Evolutionary conservation across 2,329 filamentous ascomycete genomes (phyloP).

Genomic region (Diaporthe caulivora): DNA sequence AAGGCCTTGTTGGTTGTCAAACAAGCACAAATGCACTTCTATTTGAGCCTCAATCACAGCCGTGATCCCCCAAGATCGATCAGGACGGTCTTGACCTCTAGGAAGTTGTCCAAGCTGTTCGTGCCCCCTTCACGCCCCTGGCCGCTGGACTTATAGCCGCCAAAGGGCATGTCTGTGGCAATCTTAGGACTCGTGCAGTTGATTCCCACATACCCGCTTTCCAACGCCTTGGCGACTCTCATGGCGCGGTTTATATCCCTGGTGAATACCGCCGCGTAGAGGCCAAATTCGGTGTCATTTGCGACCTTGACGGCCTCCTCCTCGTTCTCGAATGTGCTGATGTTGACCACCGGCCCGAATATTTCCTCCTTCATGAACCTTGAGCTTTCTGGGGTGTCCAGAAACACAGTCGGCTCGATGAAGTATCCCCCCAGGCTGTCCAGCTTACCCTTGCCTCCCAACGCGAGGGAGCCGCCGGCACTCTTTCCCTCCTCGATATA

Average conservation of each 20-base stretch:
- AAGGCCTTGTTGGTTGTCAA: neutral
- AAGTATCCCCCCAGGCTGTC: conserved; percentile 52
- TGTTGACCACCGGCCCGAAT: conserved; percentile 73
- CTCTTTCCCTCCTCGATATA: conserved; percentile 60
- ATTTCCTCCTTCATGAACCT: conserved; percentile 71
- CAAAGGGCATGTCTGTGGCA: conserved; percentile 56
- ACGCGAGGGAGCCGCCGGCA: conserved; percentile 48
- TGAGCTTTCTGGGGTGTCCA: conserved; percentile 55
- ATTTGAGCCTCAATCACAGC: conserved; percentile 1
- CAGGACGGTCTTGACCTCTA: conserved; percentile 50
- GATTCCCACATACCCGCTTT: conserved; percentile 72
- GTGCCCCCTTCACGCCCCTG: conserved; percentile 52
- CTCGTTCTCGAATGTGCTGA: conserved; percentile 69
- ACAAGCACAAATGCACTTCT: no score
- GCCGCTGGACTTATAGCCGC: conserved; percentile 57
- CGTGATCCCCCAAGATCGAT: conserved; percentile 45
- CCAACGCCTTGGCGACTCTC: conserved; percentile 62
- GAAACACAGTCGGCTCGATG: conserved; percentile 60
- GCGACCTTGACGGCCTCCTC: conserved; percentile 65
- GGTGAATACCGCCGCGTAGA: conserved; percentile 68
- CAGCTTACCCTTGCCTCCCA: conserved; percentile 48
- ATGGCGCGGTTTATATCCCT: conserved; percentile 60
- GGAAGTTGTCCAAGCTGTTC: conserved; percentile 52
- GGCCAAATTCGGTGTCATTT: conserved; percentile 69
- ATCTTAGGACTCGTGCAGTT: conserved; percentile 58